phyloP scores from a whole-genome alignment of 805 yeast species.

The Metschnikowia chrysomelidarum region DNA sequence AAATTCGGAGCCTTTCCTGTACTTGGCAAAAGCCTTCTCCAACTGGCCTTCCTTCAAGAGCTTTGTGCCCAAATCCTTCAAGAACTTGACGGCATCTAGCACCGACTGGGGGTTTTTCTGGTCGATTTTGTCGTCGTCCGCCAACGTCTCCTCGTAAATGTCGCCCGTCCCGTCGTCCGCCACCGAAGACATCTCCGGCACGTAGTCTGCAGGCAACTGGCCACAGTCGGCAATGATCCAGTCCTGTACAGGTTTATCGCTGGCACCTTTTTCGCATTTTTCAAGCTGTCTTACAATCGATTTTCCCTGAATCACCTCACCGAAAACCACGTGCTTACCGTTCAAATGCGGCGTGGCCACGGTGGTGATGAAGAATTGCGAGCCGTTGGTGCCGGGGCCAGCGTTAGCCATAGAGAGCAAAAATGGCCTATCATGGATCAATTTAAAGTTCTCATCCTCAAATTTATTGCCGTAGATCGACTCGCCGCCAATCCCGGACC shows the following conservation, averaged over 20 bases:
- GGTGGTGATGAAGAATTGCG: conserved; percentile 95
- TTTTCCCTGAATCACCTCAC: conserved; percentile 80
- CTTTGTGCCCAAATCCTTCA: conserved; percentile 77
- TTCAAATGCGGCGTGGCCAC: conserved; percentile 86
- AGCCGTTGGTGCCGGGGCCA: conserved; percentile 97
- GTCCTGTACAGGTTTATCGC: conserved; percentile 69
- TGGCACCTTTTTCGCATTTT: conserved; percentile 57
- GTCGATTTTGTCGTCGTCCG: conserved; percentile 70
- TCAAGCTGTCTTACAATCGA: conserved; percentile 78
- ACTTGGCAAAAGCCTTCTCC: conserved; percentile 60
- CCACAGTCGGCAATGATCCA: conserved; percentile 81
- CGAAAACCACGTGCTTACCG: conserved; percentile 94
- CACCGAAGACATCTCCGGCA: conserved; percentile 44
- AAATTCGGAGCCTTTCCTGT: conserved; percentile 68
- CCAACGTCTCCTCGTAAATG: conserved; percentile 68
- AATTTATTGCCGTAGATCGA: conserved; percentile 79
- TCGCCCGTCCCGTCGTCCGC: conserved; percentile 84
- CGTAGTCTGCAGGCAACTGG: conserved; percentile 60
- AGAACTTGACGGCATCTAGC: conserved; percentile 56
- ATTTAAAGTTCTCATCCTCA: conserved; percentile 84
- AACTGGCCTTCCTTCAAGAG: conserved; percentile 65
- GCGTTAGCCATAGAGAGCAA: conserved; percentile 97
- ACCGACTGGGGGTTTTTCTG: conserved; percentile 61
- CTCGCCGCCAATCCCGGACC: conserved; percentile 93
- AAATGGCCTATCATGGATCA: conserved; percentile 80